Evolutionary conservation across 2,329 filamentous ascomycete genomes (phyloP).

Genomic region (Botryotinia narcissicola): DNA sequence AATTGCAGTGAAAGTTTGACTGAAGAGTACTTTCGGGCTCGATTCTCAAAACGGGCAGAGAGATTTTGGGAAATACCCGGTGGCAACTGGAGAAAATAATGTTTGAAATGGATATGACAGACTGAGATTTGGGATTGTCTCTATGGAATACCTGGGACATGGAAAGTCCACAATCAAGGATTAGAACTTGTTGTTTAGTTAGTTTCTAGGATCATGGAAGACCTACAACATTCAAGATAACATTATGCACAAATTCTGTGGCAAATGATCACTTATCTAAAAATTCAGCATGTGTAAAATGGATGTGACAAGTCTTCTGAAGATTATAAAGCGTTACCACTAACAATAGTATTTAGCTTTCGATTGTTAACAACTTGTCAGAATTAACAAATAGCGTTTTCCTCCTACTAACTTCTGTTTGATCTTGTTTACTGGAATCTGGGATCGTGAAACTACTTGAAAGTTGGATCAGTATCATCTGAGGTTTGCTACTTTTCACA

Average conservation of each 20-base stretch:
- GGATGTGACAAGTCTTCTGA: neutral
- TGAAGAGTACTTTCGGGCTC: neutral
- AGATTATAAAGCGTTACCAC: neutral
- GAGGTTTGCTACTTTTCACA: neutral
- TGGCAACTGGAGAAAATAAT: neutral
- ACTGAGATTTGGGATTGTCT: neutral
- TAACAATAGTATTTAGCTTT: neutral
- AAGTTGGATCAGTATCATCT: neutral
- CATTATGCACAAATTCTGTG: neutral
- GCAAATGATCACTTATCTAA: neutral
- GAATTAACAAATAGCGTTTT: neutral
- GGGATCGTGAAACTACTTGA: neutral
- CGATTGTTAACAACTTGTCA: neutral
- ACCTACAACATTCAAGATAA: neutral
- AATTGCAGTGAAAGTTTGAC: neutral
- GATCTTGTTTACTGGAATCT: neutral
- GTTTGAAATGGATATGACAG: neutral
- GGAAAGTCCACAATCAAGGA: neutral
- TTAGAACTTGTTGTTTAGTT: neutral
- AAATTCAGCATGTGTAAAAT: neutral
- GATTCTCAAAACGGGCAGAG: neutral
- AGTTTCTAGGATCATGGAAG: neutral
- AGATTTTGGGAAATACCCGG: rapidly evolving
- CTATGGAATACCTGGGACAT: neutral
- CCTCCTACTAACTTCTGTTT: neutral